A percentile compares a stretch with the other conserved stretches of the same genome.
Conservation (phyloP, 202 grass and related monocot species). For the Dendrocalamus latiflorus region DNA sequence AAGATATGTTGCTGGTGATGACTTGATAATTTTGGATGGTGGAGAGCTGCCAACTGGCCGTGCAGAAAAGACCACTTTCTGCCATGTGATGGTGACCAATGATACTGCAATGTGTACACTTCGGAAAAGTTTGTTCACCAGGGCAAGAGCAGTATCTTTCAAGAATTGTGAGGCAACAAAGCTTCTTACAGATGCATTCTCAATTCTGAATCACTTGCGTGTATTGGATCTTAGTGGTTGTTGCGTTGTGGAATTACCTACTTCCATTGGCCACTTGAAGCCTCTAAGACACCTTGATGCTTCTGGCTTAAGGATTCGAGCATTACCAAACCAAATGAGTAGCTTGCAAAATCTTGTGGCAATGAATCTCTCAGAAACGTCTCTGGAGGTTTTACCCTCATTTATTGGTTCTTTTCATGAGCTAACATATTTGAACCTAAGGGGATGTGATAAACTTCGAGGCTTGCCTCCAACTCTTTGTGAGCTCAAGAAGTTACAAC, state of each 20-base stretch:
- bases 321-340: background rate
- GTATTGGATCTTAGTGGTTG: conserved; percentile 10
- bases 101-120: no score
- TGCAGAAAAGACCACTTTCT: no score
- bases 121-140: no score
- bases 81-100: no score
- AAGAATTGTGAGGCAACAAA: background rate
- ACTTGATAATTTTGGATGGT: no score
- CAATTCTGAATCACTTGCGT: background rate
- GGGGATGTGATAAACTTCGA: background rate
- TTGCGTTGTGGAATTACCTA: background rate
- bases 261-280: conserved; percentile 4
- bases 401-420: background rate
- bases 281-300: conserved; percentile 21
- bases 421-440: conserved; percentile 9
- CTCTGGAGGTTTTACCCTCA: background rate
- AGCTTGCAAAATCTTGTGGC: background rate
- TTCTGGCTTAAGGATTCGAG: background rate
- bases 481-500: no score
- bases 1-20: background rate
- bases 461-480: no score
- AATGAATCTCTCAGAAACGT: conserved; percentile 9
- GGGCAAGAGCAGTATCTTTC: conserved; percentile 15
- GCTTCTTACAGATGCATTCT: conserved; percentile 13
- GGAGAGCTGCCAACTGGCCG: no score